Conservation (phyloP, 2,329 filamentous ascomycete genomes). For the Pseudogymnoascus sp. region DNA sequence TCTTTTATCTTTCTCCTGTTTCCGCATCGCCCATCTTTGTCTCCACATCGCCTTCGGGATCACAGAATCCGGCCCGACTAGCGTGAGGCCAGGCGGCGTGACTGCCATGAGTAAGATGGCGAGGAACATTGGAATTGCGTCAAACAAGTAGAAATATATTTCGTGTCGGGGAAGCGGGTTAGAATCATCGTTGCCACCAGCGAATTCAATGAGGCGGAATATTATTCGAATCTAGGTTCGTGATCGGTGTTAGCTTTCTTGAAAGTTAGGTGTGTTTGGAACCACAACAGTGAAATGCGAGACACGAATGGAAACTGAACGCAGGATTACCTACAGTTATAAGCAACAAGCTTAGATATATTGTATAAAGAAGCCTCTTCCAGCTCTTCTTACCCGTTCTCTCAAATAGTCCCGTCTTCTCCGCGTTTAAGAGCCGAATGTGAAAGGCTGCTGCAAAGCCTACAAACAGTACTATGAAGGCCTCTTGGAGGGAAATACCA, state of each 20-base stretch:
- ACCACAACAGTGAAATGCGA: constrained; percentile 35
- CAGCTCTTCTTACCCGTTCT: constrained; percentile 21
- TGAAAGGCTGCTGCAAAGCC: constrained; percentile 27
- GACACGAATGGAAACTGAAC: constrained; percentile 34
- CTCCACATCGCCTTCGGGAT: constrained; percentile 6
- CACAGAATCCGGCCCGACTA: not conserved
- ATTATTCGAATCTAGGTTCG: constrained; percentile 45
- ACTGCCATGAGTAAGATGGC: constrained; percentile 13
- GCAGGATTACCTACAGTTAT: constrained; percentile 21
- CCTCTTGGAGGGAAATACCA: not conserved
- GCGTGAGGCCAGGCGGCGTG: not conserved
- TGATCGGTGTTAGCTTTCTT: not conserved
- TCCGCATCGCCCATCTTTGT: not conserved
- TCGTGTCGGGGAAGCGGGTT: constrained; percentile 44
- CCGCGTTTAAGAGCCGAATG: constrained; percentile 26
- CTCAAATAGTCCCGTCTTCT: constrained; percentile 14
- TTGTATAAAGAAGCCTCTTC: constrained; percentile 14
- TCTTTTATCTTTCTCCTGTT: not conserved
- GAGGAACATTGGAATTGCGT: constrained; percentile 46
- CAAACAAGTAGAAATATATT: constrained; percentile 43
- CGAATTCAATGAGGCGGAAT: constrained; percentile 52
- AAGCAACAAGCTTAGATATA: not conserved
- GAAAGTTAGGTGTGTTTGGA: not conserved
- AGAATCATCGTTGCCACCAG: constrained; percentile 33
- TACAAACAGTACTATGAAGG: not conserved